Evolutionary conservation across 805 yeast genomes (phyloP), one percentile per base, ranked within the genome.

Genomic region (Candida mattraensis): DNA sequence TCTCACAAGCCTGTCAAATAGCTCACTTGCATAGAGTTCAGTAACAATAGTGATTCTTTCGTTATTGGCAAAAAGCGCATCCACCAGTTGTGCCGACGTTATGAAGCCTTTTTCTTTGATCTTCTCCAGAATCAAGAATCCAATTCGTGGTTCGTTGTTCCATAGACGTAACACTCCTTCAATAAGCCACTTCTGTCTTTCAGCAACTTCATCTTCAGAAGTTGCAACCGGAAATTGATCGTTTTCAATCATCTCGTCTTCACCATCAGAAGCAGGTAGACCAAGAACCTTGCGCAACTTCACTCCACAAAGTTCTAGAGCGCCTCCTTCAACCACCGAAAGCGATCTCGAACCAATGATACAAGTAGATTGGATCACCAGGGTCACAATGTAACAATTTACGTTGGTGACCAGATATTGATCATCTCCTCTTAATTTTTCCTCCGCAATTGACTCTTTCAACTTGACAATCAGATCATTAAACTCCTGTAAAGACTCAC

Each of bases 331-430:
- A 24, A 82, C 80, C 51, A 83, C 88, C 0, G 91, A 86, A 27
- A 89, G 72, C 0, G 97, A 89, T 55, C 97, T 74, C 30, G 87
- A 82, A 10, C 98, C 97, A 39, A 87, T 80, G 48, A 80, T 80
- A 29, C 91, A 83, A 33, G 87, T 70, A 0, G 83, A 69, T 52
- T 86, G 91, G 50, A 82, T 70, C 10, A 87, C 60, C 11, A 85
- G 62, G 18, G 82, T 75, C 12, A 84, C 66, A 23, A 81, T 57
- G 36, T 82, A 69, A 48, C 63, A 60, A 45, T 45, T 57, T 44
- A 53, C 41, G 33, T 60, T 49, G 16, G 37, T 33, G n/a, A 54
- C 51, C 18, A 47, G 29, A 10, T 24, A 30, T 1, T 34, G 35
- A 4, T 39, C 47, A 12, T 33, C 40, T 2, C 42, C 40, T 8